Percentiles rank a stretch among this genome's conserved stretches.
These are phyloP conservation scores for Chlorella sorokiniana DNA, from an alignment of 139 green algal species.

Conservation along the genomic window DNA sequence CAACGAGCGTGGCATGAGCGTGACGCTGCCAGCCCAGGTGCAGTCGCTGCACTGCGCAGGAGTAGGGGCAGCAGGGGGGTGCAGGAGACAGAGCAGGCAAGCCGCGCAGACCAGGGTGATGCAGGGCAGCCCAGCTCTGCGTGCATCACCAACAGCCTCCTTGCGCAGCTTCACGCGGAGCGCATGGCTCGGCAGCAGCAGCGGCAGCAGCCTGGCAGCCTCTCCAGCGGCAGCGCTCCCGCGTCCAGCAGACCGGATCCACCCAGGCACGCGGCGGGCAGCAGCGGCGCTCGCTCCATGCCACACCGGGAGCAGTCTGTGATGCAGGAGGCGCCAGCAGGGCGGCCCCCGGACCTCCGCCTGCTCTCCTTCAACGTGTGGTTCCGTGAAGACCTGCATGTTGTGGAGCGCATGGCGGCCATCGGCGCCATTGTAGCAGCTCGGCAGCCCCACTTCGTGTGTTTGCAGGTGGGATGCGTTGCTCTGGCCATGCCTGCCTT, in stretches of 20 bases:
- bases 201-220: constrained; percentile 12
- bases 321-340: not conserved
- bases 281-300: not conserved
- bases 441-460: constrained; percentile 59
- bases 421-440: constrained; percentile 48
- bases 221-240: not conserved
- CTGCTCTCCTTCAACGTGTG: constrained; percentile 63
- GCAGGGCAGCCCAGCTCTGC: not conserved
- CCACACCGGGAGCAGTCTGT: constrained; percentile 1
- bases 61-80: not conserved
- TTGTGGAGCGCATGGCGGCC: constrained; percentile 60
- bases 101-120: not conserved
- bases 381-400: constrained; percentile 64
- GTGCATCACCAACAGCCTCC: constrained; percentile 28
- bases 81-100: not conserved
- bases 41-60: too few species aligned
- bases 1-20: not conserved
- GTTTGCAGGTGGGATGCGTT: constrained; percentile 28
- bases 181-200: constrained; percentile 33
- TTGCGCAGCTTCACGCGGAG: constrained; percentile 52
- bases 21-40: not conserved
- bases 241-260: not conserved
- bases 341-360: not conserved
- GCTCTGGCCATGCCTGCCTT: not conserved
- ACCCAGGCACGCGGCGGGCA: not conserved